Evolutionary conservation across 148 eudicot genomes (phyloP).

Genomic region (Chenopodium album): DNA sequence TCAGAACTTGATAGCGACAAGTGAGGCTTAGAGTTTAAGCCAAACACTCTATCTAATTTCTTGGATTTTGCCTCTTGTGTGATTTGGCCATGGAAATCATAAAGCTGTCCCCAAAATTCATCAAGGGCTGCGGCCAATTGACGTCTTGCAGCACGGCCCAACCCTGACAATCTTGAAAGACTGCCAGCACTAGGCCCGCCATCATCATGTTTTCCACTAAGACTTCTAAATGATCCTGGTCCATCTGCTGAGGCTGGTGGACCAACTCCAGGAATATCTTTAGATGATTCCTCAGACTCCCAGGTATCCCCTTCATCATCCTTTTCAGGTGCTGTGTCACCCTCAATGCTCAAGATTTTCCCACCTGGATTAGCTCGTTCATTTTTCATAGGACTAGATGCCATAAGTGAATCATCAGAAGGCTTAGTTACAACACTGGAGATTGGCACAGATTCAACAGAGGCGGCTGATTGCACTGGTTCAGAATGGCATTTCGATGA

Average conservation of each 20-base stretch:
- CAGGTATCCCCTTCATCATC: conserved; percentile 45
- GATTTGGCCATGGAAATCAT: conserved; percentile 86
- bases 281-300: conserved; percentile 56
- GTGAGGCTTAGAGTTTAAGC: conserved; percentile 42
- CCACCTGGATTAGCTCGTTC: conserved; percentile 42
- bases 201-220: conserved; percentile 74
- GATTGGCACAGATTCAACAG: conserved; percentile 26
- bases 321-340: conserved; percentile 36
- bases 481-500: conserved; percentile 21
- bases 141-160: conserved; percentile 92
- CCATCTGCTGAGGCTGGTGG: conserved; percentile 53
- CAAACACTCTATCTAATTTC: conserved; percentile 64
- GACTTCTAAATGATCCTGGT: conserved; percentile 71
- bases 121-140: conserved; percentile 76
- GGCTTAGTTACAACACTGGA: conserved; percentile 26
- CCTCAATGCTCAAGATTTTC: conserved; percentile 49
- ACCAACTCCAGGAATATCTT: conserved; percentile 38
- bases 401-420: conserved; percentile 32
- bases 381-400: conserved; percentile 21
- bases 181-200: conserved; percentile 75
- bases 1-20: conserved; percentile 33
- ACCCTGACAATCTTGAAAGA: conserved; percentile 79
- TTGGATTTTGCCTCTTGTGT: conserved; percentile 68
- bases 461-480: conserved; percentile 30
- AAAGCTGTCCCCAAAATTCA: conserved; percentile 95